Evolutionary conservation across 139 green algal species (phyloP).

Genomic region (Nannochloris sp.): DNA sequence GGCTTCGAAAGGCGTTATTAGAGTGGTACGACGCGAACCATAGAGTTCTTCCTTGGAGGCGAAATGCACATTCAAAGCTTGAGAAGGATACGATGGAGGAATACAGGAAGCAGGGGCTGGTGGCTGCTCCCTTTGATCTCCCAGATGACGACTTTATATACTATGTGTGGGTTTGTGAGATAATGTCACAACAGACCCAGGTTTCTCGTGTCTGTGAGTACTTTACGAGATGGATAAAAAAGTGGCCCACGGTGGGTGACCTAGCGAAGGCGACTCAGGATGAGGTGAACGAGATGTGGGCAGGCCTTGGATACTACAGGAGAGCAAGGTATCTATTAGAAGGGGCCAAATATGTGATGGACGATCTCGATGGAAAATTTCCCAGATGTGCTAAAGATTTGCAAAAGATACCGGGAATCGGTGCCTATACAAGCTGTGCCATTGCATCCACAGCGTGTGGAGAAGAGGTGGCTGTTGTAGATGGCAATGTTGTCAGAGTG

Average conservation of each 20-base stretch:
- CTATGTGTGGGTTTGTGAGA: constrained; percentile 71
- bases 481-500: constrained; percentile 91
- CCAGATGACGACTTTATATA: constrained; percentile 75
- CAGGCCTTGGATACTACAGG: constrained; percentile 95
- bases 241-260: constrained; percentile 71
- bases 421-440: constrained; percentile 78
- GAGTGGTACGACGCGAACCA: constrained; percentile 85
- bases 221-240: constrained; percentile 59
- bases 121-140: constrained; percentile 32
- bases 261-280: constrained; percentile 73
- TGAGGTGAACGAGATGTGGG: constrained; percentile 84
- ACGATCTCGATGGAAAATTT: constrained; percentile 54
- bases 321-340: constrained; percentile 81
- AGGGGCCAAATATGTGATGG: constrained; percentile 69
- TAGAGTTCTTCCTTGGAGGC: constrained; percentile 80
- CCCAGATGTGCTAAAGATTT: constrained; percentile 55
- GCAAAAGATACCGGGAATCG: constrained; percentile 71
- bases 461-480: constrained; percentile 63
- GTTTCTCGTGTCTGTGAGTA: constrained; percentile 38
- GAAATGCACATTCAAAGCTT: constrained; percentile 52
- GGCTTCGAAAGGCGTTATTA: constrained; percentile 49
- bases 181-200: constrained; percentile 97
- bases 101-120: constrained; percentile 7
- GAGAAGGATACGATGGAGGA: not conserved
- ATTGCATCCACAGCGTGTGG: constrained; percentile 84